Evolutionary conservation across 176 grass and related monocot genomes (phyloP), one percentile per base, ranked within the genome.

Genomic region (Pontederia crassipes): DNA sequence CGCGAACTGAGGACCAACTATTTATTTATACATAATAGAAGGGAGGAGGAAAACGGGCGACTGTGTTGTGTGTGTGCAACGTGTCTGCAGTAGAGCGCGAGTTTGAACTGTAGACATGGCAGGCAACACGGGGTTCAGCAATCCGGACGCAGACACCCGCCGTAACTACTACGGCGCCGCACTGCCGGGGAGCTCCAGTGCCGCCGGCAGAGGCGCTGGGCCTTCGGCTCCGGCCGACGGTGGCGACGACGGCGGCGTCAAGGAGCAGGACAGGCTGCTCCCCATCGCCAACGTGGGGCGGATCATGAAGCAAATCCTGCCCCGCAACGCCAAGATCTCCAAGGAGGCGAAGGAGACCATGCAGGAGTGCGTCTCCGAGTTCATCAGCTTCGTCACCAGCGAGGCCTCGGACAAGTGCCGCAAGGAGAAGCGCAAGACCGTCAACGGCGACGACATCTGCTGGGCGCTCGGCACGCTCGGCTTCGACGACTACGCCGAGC

Each of bases 331-430:
- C 9, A 95, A 95, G 86, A 89, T 95, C 54, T 84, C 80, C 71
- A 95, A 95, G 81, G 90, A 95, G 57, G 90, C 83, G 17, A 95
- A 89, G 86, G 90, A 95, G 82, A 95, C 90, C 74, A 82, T 95
- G 77, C 90, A 95, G 80, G 90, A 95, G 77, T 95, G 90, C 71
- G 90, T 95, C 6, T 89, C 86, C 0, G 90, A 95, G 82, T 95
- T 95, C 86, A 95, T 95, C 64, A 89, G 86, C 68, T 95, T 95
- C 80, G 82, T 95, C 63, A 95, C 90, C 4, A 86, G 86, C 17
- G 90, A 95, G 83, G 90, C 90, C 49, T 95, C 90, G 73, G 90
- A 95, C 77, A 89, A 86, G 80, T 95, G 90, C 74, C 86, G 87
- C 80, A 77, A 86, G 10, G 91, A 96, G 83, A 96, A 96, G 83